These are phyloP conservation scores for Macrocybe gigantea DNA, from an alignment of 768 basidiomycete genomes.

Conservation along the genomic window DNA sequence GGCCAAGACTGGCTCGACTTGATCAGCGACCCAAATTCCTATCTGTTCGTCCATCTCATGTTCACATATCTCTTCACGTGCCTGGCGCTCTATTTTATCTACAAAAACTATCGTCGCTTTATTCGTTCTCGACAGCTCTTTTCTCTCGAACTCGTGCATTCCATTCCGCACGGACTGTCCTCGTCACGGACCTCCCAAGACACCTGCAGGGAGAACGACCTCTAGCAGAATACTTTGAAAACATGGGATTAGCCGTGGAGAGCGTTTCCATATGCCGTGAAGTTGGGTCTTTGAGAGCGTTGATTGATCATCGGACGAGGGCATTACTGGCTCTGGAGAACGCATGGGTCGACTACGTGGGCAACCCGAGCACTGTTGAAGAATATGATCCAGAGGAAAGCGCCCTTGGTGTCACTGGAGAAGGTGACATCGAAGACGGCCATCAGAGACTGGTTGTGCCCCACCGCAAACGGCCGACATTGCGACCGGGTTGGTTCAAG, in stretches of 20 bases:
- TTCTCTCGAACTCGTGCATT: constrained; percentile 91
- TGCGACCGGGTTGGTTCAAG: constrained; percentile 70
- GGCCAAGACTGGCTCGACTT: constrained; percentile 76
- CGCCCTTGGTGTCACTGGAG: constrained; percentile 39
- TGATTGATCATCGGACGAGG: constrained; percentile 77
- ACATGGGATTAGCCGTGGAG: constrained; percentile 82
- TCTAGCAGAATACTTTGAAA: constrained; percentile 91
- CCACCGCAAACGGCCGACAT: constrained; percentile 68
- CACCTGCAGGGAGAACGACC: constrained; percentile 82
- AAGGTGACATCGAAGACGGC: constrained; percentile 47
- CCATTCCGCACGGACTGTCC: constrained; percentile 87
- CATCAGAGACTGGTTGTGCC: constrained; percentile 61
- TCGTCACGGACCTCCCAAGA: constrained; percentile 79
- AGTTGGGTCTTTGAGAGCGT: constrained; percentile 60
- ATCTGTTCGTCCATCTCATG: constrained; percentile 80
- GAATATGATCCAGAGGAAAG: constrained; percentile 74
- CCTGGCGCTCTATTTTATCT: constrained; percentile 79
- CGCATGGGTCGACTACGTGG: constrained; percentile 89
- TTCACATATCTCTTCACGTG: constrained; percentile 94
- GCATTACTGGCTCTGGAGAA: constrained; percentile 74
- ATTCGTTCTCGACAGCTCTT: constrained; percentile 90
- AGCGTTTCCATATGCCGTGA: constrained; percentile 88
- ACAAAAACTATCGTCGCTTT: constrained; percentile 86
- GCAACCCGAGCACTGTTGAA: constrained; percentile 86
- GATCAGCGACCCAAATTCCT: constrained; percentile 85